A percentile compares a stretch with the other conserved stretches of the same genome.
Conservation (phyloP, 2,329 filamentous ascomycete genomes). For the Xylariaceae sp. region DNA sequence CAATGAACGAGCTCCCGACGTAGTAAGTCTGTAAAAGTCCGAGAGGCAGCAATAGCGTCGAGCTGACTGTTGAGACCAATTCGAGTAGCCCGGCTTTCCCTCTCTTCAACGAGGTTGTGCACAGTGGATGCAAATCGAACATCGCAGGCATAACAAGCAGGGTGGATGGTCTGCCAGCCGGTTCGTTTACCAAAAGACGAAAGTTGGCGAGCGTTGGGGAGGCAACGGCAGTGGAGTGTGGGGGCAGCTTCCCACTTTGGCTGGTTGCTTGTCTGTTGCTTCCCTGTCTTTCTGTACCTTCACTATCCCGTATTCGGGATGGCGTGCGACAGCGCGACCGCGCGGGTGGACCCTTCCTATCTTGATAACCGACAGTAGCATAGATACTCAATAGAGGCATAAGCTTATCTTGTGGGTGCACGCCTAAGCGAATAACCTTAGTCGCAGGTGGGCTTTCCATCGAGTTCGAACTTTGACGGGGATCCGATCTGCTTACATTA, state of each 20-base stretch:
- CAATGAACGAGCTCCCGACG: conserved; percentile 5
- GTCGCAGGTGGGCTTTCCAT: no score
- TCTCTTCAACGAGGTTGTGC: conserved; percentile 13
- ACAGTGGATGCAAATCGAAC: conserved; percentile 13
- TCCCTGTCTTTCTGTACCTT: not conserved
- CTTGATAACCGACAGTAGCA: not conserved
- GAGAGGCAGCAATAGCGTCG: conserved; percentile 14
- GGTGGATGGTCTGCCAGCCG: conserved; percentile 9
- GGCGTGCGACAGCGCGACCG: no score
- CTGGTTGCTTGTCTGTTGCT: not conserved
- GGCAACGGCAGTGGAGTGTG: conserved; percentile 23
- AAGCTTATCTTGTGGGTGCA: not conserved
- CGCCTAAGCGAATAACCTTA: no score
- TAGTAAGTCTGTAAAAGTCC: conserved; percentile 19
- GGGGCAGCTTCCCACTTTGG: conserved; percentile 2
- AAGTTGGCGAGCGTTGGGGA: conserved; percentile 24
- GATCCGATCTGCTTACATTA: not conserved
- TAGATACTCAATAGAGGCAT: not conserved
- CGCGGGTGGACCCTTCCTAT: no score
- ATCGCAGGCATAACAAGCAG: conserved; percentile 8
- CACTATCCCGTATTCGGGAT: not conserved
- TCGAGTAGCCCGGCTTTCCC: not conserved
- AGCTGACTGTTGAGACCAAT: conserved; percentile 8
- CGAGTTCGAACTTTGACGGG: no score
- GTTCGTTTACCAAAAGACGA: conserved; percentile 20